Evolutionary conservation across 1,284 basidiomycete species (phyloP), one percentile per base, ranked within the genome.

Genomic region (Pholiota adiposa): DNA sequence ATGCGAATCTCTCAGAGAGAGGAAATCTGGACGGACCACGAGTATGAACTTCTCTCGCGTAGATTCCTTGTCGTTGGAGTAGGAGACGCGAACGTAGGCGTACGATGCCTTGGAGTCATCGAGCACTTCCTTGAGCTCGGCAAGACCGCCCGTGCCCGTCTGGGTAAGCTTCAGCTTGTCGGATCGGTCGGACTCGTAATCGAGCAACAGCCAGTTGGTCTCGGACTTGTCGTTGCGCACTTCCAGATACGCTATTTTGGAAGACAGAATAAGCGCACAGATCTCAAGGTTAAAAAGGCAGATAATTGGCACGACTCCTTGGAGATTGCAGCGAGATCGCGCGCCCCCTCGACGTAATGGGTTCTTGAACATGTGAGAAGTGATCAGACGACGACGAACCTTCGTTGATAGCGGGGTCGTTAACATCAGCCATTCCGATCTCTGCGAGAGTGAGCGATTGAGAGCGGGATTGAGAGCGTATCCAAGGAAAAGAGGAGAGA

Each of bases 31-130:
- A 74, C 74, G 66, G 60, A 89, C 86, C 73, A 96, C 84, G 69
- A 96, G 82, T 65, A 93, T 85, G 77, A 96, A 96, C 80, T 96
- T 96, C 80, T 95, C 90, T 63, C 94, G 85, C 75, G 83, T 88
- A 49, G 88, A 89, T 78, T 93, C 90, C 79, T 89, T 91, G 78
- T 93, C 93, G 70, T 95, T 96, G 56, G 91, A 83, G 74, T 92
- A 96, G 66, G 85, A 82, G 64, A 97, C 85, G 67, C 93, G 89
- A 51, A 79, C 90, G 73, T 96, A 96, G 49, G 85, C 94, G 71
- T 84, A 96, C 44, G 89, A 92, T 19, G 92, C 94, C 70, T 86
- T 89, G 58, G 80, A 75, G 50, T 92, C 89, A 67, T 92, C 82
- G 27, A 96, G 80, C 51, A 80, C 77, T n/a, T 90, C 85, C 55